A percentile compares a stretch with the other conserved stretches of the same genome.
phyloP scores from a whole-genome alignment of 257 asterid species.

The Solanum medicagineum region DNA sequence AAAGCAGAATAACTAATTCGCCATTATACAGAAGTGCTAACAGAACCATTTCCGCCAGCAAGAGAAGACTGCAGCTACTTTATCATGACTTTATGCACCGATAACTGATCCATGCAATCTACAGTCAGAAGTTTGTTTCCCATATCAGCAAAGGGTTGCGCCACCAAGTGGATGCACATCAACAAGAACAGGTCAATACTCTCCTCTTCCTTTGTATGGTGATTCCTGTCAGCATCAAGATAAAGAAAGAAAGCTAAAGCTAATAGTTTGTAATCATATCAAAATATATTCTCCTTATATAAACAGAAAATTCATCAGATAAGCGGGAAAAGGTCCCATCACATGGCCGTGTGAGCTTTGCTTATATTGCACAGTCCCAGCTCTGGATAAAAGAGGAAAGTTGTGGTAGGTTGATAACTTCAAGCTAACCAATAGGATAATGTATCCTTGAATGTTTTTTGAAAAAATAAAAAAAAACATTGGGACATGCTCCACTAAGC shows the following conservation, averaged over 20 bases:
- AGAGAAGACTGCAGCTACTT: not conserved
- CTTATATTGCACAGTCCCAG: not conserved
- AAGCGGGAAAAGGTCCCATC: not conserved
- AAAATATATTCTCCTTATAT: not conserved
- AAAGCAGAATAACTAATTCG: not conserved
- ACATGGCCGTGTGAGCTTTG: not conserved
- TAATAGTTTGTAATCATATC: not conserved
- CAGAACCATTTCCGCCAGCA: not conserved
- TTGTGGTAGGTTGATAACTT: not conserved
- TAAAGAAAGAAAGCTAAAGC: not conserved
- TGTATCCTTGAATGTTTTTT: not conserved
- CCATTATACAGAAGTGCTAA: not conserved
- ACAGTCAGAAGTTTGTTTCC: conserved; percentile 16
- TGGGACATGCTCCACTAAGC: not conserved
- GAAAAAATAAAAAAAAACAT: not conserved
- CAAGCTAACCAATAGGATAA: not conserved
- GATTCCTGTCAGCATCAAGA: conserved; percentile 39
- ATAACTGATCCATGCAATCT: conserved; percentile 18
- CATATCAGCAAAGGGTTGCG: not conserved
- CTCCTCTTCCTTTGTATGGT: conserved; percentile 77
- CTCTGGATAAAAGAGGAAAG: not conserved
- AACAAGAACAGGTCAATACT: conserved; percentile 18
- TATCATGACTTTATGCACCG: conserved; percentile 8
- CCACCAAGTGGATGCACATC: not conserved
- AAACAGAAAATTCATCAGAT: not conserved